A percentile compares a stretch with the other conserved stretches of the same genome.
These are phyloP conservation scores for Ambrosia artemisiifolia DNA, from an alignment of 129 eudicot species.

Conservation along the genomic window DNA sequence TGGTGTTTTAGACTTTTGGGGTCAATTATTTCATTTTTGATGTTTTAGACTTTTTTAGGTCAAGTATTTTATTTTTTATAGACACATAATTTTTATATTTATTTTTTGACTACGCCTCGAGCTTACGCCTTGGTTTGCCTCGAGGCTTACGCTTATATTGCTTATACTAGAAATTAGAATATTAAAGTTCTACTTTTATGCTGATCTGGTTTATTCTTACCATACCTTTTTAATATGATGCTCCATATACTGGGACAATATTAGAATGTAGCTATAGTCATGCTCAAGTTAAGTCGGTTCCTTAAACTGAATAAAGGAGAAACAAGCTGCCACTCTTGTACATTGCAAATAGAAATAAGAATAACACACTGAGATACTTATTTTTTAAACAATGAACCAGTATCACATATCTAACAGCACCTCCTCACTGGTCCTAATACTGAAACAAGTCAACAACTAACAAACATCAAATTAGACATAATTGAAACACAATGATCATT, in stretches of 20 bases:
- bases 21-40: too few species aligned
- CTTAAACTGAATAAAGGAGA: slow-evolving; percentile 1
- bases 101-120: too few species aligned
- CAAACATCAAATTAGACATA: slow-evolving; percentile 17
- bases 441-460: slow-evolving; percentile 18
- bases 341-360: slow-evolving; percentile 14
- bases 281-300: slow-evolving; percentile 7
- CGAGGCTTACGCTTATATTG: too few species aligned
- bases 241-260: not conserved
- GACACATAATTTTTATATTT: too few species aligned
- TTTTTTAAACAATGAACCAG: slow-evolving; percentile 25
- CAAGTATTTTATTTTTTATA: too few species aligned
- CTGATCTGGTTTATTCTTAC: not conserved
- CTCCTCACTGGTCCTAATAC: slow-evolving; percentile 31
- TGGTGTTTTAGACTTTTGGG: too few species aligned
- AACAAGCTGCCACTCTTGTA: slow-evolving; percentile 20
- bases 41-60: too few species aligned
- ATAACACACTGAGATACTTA: slow-evolving; percentile 18
- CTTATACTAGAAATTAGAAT: not conserved
- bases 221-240: not conserved
- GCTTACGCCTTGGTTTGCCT: too few species aligned
- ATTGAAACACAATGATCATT: slow-evolving; percentile 1
- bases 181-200: not conserved
- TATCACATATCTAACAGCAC: slow-evolving; percentile 26
- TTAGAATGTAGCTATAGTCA: slow-evolving; percentile 5